These are phyloP conservation scores for Ceratobasidium sp. DNA, from an alignment of 1,284 basidiomycete genomes.

Conservation along the genomic window DNA sequence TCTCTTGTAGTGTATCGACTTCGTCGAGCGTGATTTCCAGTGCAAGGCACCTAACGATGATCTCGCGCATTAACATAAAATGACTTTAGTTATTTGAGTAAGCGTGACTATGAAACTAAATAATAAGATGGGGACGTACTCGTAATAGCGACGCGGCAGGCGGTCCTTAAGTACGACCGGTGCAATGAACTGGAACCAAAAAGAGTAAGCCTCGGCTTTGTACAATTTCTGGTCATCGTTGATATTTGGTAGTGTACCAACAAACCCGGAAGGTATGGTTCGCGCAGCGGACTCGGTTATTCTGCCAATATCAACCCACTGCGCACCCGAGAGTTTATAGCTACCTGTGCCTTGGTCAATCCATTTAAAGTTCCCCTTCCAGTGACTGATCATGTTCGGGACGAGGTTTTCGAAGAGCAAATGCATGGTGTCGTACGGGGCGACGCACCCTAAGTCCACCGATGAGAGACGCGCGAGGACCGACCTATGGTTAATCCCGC, in stretches of 20 bases:
- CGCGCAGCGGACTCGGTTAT: slow-evolving; percentile 54
- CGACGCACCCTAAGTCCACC: slow-evolving; percentile 17
- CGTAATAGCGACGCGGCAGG: slow-evolving; percentile 58
- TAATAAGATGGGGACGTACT: slow-evolving; percentile 62
- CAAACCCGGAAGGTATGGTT: slow-evolving; percentile 61
- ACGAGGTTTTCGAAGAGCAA: slow-evolving; percentile 47
- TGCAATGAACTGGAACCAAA: slow-evolving; percentile 61
- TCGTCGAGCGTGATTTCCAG: slow-evolving; percentile 59
- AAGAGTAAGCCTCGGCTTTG: slow-evolving; percentile 58
- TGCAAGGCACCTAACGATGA: slow-evolving; percentile 60
- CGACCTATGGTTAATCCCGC: slow-evolving; percentile 43
- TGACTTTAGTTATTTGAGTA: slow-evolving; percentile 52
- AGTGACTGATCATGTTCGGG: slow-evolving; percentile 42
- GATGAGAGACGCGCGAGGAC: slow-evolving; percentile 31
- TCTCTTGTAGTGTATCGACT: slow-evolving; percentile 55
- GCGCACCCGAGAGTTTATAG: slow-evolving; percentile 47
- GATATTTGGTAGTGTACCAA: slow-evolving; percentile 59
- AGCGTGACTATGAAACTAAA: slow-evolving; percentile 52
- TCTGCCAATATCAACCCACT: slow-evolving; percentile 62
- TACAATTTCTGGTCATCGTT: slow-evolving; percentile 53
- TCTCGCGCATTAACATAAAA: slow-evolving; percentile 59
- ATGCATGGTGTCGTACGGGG: slow-evolving; percentile 49
- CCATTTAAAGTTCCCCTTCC: slow-evolving; percentile 45
- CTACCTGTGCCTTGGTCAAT: slow-evolving; percentile 35
- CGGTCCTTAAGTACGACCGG: slow-evolving; percentile 58